These are phyloP conservation scores for Excoecaria agallocha DNA, from an alignment of 345 rosid species.

Conservation along the genomic window DNA sequence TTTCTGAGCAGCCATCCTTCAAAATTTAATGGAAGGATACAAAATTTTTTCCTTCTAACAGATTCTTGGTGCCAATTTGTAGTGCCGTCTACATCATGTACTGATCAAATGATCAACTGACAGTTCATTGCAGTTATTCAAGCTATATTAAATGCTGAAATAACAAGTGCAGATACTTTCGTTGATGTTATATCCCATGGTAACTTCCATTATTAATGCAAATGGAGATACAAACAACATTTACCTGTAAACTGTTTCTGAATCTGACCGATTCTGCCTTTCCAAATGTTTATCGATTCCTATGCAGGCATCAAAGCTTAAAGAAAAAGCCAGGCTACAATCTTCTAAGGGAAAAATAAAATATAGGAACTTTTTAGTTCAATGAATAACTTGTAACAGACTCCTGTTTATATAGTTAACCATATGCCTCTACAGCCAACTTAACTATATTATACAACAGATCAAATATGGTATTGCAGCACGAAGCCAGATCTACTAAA, in stretches of 20 bases:
- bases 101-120: conserved; percentile 31
- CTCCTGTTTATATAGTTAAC: background rate
- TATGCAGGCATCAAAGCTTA: conserved; percentile 22
- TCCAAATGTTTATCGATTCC: conserved; percentile 36
- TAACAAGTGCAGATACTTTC: background rate
- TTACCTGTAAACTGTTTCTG: conserved; percentile 61
- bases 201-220: conserved; percentile 9
- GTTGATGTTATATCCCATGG: background rate
- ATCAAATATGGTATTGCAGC: background rate
- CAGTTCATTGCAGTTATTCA: conserved; percentile 90
- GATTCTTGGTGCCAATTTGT: conserved; percentile 1
- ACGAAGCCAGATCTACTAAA: background rate
- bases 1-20: background rate
- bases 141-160: conserved; percentile 60
- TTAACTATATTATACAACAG: background rate
- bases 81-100: background rate
- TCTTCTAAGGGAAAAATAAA: background rate
- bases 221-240: conserved; percentile 11
- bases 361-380: background rate
- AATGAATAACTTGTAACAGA: background rate
- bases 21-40: background rate
- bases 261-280: conserved; percentile 50
- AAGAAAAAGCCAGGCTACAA: conserved; percentile 3
- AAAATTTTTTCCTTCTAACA: background rate
- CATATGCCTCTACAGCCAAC: background rate